These are phyloP conservation scores for Petasospora fabianii DNA, from an alignment of 1,139 yeast genomes.

Conservation along the genomic window DNA sequence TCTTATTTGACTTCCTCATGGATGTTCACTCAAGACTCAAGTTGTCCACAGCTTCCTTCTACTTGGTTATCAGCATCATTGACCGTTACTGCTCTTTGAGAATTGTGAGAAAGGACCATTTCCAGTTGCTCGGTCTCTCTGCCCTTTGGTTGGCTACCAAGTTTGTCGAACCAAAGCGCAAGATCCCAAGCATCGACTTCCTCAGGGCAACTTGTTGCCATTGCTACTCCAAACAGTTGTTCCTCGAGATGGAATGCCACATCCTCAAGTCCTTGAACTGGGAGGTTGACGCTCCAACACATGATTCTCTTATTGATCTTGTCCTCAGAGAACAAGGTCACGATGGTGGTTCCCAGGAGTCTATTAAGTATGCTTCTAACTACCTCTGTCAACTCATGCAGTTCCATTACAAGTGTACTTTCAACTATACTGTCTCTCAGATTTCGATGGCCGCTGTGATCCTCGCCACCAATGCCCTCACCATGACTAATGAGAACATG, in stretches of 20 bases:
- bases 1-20: constrained; percentile 75
- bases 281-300: constrained; percentile 55
- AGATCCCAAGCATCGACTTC: constrained; percentile 55
- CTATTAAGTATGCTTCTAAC: constrained; percentile 50
- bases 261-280: constrained; percentile 56
- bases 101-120: constrained; percentile 70
- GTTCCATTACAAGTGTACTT: constrained; percentile 57
- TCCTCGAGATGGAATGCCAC: constrained; percentile 67
- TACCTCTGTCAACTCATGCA: constrained; percentile 64
- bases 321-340: constrained; percentile 29
- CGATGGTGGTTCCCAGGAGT: constrained; percentile 25
- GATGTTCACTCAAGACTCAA: constrained; percentile 80
- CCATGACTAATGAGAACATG: constrained; percentile 11
- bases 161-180: constrained; percentile 64
- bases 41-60: constrained; percentile 75
- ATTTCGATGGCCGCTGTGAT: constrained; percentile 52
- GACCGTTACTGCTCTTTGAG: constrained; percentile 90
- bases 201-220: constrained; percentile 50
- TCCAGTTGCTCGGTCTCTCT: constrained; percentile 66
- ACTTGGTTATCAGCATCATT: constrained; percentile 74
- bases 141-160: constrained; percentile 75
- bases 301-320: constrained; percentile 59
- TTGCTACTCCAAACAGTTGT: constrained; percentile 54
- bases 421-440: constrained; percentile 51
- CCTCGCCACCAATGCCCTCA: constrained; percentile 17